Evolutionary conservation across 352 stramenopile genomes (phyloP).

Genomic region (Thalassiosira mediterranea): DNA sequence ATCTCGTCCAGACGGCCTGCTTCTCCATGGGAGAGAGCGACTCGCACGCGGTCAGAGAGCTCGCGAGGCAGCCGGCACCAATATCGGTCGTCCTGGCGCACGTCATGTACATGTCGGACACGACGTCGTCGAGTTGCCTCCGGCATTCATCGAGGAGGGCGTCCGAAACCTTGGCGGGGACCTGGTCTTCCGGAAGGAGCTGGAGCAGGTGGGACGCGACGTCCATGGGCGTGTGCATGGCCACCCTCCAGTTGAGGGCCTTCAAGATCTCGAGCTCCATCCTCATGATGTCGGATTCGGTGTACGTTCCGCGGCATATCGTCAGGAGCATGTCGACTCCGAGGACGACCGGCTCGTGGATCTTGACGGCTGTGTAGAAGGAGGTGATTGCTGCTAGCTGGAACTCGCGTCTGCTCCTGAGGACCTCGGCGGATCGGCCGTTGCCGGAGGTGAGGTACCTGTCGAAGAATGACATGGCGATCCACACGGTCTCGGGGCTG

Average conservation of each 20-base stretch:
- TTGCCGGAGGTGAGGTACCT: slow-evolving; percentile 36
- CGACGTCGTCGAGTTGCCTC: slow-evolving; percentile 17
- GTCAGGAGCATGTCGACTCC: slow-evolving; percentile 50
- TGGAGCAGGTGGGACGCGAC: slow-evolving; percentile 58
- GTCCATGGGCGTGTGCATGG: slow-evolving; percentile 58
- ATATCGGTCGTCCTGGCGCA: slow-evolving; percentile 27
- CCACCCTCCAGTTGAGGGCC: slow-evolving; percentile 68
- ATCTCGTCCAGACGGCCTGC: slow-evolving; percentile 19
- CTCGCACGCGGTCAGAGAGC: slow-evolving; percentile 14
- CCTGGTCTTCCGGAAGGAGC: slow-evolving; percentile 41
- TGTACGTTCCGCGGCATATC: slow-evolving; percentile 67
- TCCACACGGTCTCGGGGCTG: slow-evolving; percentile 32
- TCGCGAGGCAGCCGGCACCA: slow-evolving; percentile 22
- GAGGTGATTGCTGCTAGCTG: slow-evolving; percentile 77
- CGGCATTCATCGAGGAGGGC: slow-evolving; percentile 10
- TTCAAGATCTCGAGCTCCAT: slow-evolving; percentile 74
- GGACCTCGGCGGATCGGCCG: slow-evolving; percentile 5
- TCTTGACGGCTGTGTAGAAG: slow-evolving; percentile 77
- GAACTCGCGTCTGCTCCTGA: slow-evolving; percentile 48
- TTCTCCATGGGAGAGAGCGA: slow-evolving; percentile 8
- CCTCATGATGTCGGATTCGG: slow-evolving; percentile 50
- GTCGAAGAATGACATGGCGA: slow-evolving; percentile 53
- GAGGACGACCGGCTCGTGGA: slow-evolving; percentile 49
- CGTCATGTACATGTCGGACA: slow-evolving; percentile 33
- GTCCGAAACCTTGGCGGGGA: slow-evolving; percentile 9